Conservation (phyloP, 345 rosid species). For the Citrus inodora region DNA sequence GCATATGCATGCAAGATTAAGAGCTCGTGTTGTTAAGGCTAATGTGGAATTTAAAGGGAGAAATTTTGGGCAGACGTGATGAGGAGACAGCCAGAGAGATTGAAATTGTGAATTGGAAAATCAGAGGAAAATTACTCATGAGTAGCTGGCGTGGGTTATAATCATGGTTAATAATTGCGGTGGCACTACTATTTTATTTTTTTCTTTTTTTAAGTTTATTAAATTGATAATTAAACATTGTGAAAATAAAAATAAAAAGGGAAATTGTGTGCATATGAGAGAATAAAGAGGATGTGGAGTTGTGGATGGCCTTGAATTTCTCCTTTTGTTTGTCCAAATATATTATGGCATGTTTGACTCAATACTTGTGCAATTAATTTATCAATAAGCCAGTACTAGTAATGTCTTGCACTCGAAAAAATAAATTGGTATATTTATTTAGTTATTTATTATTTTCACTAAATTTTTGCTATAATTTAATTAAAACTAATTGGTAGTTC, state of each 20-base stretch:
- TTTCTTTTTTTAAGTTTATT: too few relatives aligned
- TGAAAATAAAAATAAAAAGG: not conserved
- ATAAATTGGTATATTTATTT: too few relatives aligned
- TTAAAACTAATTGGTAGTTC: too few relatives aligned
- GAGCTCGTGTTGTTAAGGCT: not conserved
- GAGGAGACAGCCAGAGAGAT: not conserved
- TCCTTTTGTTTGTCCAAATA: not conserved
- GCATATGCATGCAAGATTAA: not conserved
- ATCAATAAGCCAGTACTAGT: not conserved
- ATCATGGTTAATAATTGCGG: not conserved
- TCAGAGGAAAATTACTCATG: not conserved
- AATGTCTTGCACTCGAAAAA: not conserved
- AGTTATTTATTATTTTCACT: too few relatives aligned
- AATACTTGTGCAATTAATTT: not conserved
- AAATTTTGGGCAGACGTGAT: not conserved
- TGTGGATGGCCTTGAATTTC: constrained; percentile 10
- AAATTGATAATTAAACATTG: not conserved
- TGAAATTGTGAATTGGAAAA: not conserved
- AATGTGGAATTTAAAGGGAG: not conserved
- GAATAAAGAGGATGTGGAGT: not conserved
- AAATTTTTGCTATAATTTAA: accelerated
- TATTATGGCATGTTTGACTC: not conserved
- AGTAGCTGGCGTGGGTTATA: not conserved
- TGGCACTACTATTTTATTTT: too few relatives aligned
- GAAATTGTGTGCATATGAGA: not conserved